A percentile compares a stretch with the other conserved stretches of the same genome.
Conservation (phyloP, 257 asterid species). For the Solanum pinnatisectum region DNA sequence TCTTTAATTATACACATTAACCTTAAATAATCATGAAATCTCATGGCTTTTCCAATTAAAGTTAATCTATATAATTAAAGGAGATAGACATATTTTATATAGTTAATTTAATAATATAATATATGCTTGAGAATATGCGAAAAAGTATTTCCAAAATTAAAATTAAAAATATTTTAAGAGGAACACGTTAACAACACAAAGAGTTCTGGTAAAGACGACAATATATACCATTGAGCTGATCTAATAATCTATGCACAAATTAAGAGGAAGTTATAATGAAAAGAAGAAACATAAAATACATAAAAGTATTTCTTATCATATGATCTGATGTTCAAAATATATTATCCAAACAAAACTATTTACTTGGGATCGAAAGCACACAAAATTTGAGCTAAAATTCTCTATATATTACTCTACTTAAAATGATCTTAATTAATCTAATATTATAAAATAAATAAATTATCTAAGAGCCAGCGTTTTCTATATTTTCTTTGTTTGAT, state of each 20-base stretch:
- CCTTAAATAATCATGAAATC: background rate
- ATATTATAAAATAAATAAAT: too few species aligned
- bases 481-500: background rate
- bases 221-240: background rate
- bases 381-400: background rate
- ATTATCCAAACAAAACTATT: background rate
- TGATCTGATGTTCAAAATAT: background rate
- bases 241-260: background rate
- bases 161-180: background rate
- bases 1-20: background rate
- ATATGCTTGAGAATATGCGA: too few species aligned
- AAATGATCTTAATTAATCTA: background rate
- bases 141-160: too few species aligned
- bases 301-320: too few species aligned
- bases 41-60: background rate
- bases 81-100: background rate
- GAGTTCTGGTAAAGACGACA: background rate
- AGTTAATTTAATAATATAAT: too few species aligned
- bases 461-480: background rate
- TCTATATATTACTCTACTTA: too few species aligned
- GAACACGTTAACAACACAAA: background rate
- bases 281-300: background rate
- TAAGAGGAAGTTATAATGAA: background rate
- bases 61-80: too few species aligned
- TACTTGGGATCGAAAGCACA: background rate